Evolutionary conservation across 352 stramenopile genomes (phyloP).

Genomic region (Thalassiosira hispida): DNA sequence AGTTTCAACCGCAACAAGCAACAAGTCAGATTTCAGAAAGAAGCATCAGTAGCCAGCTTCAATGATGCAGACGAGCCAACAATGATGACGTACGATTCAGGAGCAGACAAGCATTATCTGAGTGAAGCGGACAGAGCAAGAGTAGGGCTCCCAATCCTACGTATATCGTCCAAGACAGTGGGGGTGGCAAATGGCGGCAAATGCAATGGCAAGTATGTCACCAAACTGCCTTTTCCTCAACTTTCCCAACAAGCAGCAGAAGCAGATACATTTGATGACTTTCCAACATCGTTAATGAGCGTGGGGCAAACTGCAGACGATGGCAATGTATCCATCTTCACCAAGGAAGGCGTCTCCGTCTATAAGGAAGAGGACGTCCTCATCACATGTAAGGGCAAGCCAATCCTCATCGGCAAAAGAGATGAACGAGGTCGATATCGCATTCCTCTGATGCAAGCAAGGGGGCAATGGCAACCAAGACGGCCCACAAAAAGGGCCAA

Average conservation of each 20-base stretch:
- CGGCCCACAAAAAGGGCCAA: neutral
- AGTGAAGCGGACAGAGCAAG: neutral
- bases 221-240: constrained; percentile 9
- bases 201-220: constrained; percentile 13
- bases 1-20: neutral
- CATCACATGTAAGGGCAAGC: constrained; percentile 40
- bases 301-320: constrained; percentile 17
- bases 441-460: constrained; percentile 32
- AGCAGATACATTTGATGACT: constrained; percentile 33
- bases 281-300: constrained; percentile 9
- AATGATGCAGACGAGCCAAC: neutral
- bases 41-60: too few species aligned
- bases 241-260: neutral
- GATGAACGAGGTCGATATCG: constrained; percentile 28
- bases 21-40: neutral
- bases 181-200: constrained; percentile 9
- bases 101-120: constrained; percentile 13
- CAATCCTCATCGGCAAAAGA: constrained; percentile 24
- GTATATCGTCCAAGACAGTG: constrained; percentile 13
- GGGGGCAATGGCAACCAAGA: constrained; percentile 18
- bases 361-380: constrained; percentile 25
- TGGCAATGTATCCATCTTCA: constrained; percentile 35
- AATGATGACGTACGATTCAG: constrained; percentile 4
- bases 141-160: constrained; percentile 23
- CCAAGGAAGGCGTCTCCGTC: constrained; percentile 28